phyloP scores from a whole-genome alignment of 73 alveolate species.

The Paramecium sonneborni region DNA sequence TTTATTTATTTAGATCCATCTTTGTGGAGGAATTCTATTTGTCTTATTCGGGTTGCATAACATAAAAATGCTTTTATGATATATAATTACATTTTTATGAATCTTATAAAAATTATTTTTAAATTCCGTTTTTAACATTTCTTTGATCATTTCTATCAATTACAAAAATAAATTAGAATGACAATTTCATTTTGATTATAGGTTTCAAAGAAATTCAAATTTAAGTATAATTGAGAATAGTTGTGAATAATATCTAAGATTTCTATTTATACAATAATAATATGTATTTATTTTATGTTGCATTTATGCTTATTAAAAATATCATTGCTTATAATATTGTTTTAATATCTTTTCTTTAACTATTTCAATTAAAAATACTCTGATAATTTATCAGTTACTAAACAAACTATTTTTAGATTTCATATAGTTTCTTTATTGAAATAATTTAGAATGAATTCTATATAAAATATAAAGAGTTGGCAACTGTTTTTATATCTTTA shows the following conservation, averaged over 20 bases:
- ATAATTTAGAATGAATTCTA: conserved; percentile 74
- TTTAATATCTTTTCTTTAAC: no score
- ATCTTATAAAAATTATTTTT: neutral
- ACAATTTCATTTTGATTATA: no score
- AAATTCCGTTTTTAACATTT: neutral
- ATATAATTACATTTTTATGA: neutral
- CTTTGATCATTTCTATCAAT: neutral
- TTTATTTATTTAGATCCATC: neutral
- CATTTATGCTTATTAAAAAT: no score
- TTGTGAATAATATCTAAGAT: no score
- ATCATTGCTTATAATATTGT: no score
- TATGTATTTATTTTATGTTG: no score
- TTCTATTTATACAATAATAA: no score
- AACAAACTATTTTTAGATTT: conserved; percentile 16
- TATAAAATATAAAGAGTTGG: conserved; percentile 72
- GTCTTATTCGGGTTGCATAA: neutral
- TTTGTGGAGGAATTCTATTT: neutral
- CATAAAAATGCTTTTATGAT: neutral
- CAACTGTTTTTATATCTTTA: conserved; percentile 80
- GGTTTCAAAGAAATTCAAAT: no score
- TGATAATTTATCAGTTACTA: conserved; percentile 54
- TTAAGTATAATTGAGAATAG: no score
- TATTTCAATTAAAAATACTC: conserved; percentile 62
- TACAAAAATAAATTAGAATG: no score
- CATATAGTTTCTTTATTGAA: conserved; percentile 51